A percentile compares a stretch with the other conserved stretches of the same genome.
These are phyloP conservation scores for Fusarium lateritium DNA, from an alignment of 2,329 filamentous ascomycete species.

Conservation along the genomic window DNA sequence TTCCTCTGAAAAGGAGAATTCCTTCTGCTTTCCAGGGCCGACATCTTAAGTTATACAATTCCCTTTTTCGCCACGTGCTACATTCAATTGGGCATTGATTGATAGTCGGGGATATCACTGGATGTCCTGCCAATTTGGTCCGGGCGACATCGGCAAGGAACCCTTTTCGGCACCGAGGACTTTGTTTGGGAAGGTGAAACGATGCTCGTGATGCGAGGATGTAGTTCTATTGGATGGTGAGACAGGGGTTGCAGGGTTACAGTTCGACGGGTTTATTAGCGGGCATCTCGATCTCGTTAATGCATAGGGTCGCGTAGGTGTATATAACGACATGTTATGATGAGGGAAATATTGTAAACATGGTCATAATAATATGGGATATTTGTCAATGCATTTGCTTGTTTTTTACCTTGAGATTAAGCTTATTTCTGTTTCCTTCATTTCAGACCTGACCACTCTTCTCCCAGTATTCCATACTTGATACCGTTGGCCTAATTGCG, in stretches of 20 bases:
- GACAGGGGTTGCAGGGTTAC: conserved; percentile 11
- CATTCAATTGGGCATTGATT: conserved; percentile 22
- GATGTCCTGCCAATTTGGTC: conserved; percentile 26
- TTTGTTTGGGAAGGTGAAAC: conserved; percentile 18
- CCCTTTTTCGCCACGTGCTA: conserved; percentile 21
- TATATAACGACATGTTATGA: neutral
- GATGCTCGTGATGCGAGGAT: conserved; percentile 33
- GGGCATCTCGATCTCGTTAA: conserved; percentile 23
- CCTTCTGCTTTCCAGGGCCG: conserved; percentile 2
- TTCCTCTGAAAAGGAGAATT: conserved; percentile 4
- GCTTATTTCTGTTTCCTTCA: too few relatives aligned
- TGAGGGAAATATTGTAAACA: neutral
- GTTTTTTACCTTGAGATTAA: too few relatives aligned
- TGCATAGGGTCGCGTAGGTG: conserved; percentile 4
- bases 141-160: neutral
- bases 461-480: too few relatives aligned
- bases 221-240: conserved; percentile 38
- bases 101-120: conserved; percentile 9
- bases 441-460: too few relatives aligned
- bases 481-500: too few relatives aligned
- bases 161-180: conserved; percentile 25
- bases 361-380: neutral
- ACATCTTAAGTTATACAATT: conserved; percentile 26
- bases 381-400: too few relatives aligned
- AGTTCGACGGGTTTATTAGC: conserved; percentile 10